These are phyloP conservation scores for Jaapia argillacea DNA, from an alignment of 768 basidiomycete genomes.

Conservation along the genomic window DNA sequence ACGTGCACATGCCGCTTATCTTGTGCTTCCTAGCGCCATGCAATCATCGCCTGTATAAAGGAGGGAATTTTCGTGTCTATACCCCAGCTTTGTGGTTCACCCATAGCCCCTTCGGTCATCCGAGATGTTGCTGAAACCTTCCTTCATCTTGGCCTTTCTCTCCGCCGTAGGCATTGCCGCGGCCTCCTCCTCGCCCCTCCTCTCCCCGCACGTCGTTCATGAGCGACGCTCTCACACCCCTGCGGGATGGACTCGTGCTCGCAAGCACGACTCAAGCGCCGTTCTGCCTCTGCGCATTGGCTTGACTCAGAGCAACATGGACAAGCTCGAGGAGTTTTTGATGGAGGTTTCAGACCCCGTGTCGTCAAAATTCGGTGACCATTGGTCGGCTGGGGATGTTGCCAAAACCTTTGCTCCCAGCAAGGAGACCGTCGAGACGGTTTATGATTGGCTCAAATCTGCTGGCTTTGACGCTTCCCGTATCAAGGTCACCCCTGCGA, in stretches of 20 bases:
- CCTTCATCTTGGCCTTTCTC: not conserved
- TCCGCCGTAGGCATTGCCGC: not conserved
- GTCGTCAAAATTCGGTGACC: constrained; percentile 18
- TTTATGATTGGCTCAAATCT: constrained; percentile 6
- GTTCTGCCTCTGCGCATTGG: constrained; percentile 26
- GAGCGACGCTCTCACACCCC: not conserved
- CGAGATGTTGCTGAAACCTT: no score
- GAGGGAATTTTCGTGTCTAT: no score
- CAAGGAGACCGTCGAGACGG: not conserved
- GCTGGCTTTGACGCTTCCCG: constrained; percentile 8
- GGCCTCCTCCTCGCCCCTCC: no score
- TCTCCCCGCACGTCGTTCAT: no score
- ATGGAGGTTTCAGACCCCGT: constrained; percentile 49
- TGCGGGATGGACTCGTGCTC: constrained; percentile 12
- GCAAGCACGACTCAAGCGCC: constrained; percentile 22
- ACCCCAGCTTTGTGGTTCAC: no score
- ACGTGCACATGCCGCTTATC: no score
- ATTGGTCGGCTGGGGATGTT: not conserved
- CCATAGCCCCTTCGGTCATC: no score
- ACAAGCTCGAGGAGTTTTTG: constrained; percentile 37
- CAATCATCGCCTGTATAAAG: no score
- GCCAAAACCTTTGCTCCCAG: not conserved
- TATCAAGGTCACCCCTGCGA: constrained; percentile 6
- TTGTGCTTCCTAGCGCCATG: no score
- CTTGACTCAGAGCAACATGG: constrained; percentile 42